Conservation (phyloP, 495 filamentous ascomycete genomes). For the Neurospora sp. region DNA sequence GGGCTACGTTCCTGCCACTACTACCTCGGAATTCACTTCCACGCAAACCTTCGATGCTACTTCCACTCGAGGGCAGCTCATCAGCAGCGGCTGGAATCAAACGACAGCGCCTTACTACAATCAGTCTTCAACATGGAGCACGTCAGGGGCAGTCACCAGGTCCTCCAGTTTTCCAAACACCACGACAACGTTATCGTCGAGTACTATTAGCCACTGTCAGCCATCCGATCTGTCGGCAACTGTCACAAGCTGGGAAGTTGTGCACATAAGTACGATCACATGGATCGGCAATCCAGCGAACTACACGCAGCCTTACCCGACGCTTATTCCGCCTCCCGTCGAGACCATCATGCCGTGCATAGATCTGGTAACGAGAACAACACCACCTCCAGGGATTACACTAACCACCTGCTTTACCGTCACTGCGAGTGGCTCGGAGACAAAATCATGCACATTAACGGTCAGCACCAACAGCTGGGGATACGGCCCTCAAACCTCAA, state of each 20-base stretch:
- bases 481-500: slow-evolving; percentile 9
- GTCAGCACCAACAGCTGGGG: slow-evolving; percentile 10
- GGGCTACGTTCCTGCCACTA: background rate
- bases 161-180: background rate
- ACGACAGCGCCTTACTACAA: slow-evolving; percentile 1
- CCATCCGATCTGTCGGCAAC: slow-evolving; percentile 3
- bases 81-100: background rate
- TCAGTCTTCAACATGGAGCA: slow-evolving; percentile 3
- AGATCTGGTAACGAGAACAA: slow-evolving; percentile 1
- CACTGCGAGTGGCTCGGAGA: slow-evolving; percentile 7
- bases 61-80: background rate
- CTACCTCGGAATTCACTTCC: background rate
- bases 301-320: slow-evolving; percentile 33
- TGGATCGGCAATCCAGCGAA: slow-evolving; percentile 32
- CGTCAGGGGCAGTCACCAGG: background rate
- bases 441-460: slow-evolving; percentile 17
- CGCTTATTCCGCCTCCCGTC: slow-evolving; percentile 24
- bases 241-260: slow-evolving; percentile 25
- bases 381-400: slow-evolving; percentile 23
- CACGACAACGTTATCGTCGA: background rate
- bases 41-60: background rate
- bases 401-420: slow-evolving; percentile 24
- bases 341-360: slow-evolving; percentile 25
- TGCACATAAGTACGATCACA: slow-evolving; percentile 36
- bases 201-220: slow-evolving; percentile 10